Conservation (phyloP, 2,329 filamentous ascomycete genomes). For the Coleophoma cylindrospora region DNA sequence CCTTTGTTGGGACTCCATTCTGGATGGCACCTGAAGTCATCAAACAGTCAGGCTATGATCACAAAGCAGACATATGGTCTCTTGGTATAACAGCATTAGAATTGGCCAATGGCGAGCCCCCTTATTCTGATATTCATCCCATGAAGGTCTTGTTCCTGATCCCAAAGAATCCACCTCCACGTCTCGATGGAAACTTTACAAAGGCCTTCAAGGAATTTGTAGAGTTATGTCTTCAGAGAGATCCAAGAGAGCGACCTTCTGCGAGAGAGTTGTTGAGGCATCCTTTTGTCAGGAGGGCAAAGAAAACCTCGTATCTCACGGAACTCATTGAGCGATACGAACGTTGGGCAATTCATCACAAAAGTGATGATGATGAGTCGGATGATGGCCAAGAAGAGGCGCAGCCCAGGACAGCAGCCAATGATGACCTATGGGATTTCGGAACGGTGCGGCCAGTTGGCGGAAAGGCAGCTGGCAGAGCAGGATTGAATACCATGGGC, state of each 20-base stretch:
- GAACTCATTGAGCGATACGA: conserved; percentile 90
- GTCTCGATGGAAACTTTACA: conserved; percentile 75
- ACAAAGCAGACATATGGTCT: conserved; percentile 98
- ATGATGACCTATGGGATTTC: conserved; percentile 97
- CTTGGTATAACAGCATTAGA: conserved; percentile 92
- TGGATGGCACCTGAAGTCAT: conserved; percentile 99
- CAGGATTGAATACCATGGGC: conserved; percentile 68
- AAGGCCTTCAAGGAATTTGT: conserved; percentile 82
- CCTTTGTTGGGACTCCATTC: conserved; percentile 95
- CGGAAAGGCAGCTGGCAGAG: conserved; percentile 54
- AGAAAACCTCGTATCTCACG: conserved; percentile 93
- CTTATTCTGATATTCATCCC: conserved; percentile 93
- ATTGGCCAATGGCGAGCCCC: conserved; percentile 85
- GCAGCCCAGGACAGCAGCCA: conserved; percentile 40
- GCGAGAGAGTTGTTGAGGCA: conserved; percentile 85
- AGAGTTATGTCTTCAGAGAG: conserved; percentile 78
- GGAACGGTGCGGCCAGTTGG: conserved; percentile 84
- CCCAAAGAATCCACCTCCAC: conserved; percentile 85
- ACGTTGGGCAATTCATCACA: conserved; percentile 79
- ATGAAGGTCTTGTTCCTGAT: conserved; percentile 98
- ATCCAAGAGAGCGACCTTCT: conserved; percentile 82
- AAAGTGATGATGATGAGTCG: conserved; percentile 63
- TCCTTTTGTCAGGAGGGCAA: conserved; percentile 84
- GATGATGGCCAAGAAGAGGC: conserved; percentile 44
- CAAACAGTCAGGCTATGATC: conserved; percentile 95